Evolutionary conservation across 805 yeast genomes (phyloP), one percentile per base, ranked within the genome.

Genomic region (Wickerhamia fluorescens): DNA sequence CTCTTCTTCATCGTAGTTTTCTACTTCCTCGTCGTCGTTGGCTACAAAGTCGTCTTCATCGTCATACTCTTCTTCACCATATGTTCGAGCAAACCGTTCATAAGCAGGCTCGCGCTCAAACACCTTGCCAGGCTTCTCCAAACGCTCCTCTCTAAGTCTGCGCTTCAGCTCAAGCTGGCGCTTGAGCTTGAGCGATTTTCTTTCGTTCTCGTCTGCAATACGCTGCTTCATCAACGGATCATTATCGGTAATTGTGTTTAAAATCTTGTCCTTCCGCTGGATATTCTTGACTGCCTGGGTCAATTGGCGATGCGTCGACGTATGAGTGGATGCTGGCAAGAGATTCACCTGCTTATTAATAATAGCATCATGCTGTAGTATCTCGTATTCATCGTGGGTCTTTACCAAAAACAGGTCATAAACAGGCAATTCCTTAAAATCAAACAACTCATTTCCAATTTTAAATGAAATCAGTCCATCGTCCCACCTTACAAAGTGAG

Each of bases 401-500:
- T 73, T 70, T 2, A 83, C 78, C 27, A 92, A 61, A 31, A 81
- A 75, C 18, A 82, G 75, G 47, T 87, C 94, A 29, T 71, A 74
- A 22, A 76, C 61, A 6, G 79, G 75, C 33, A 75, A 73, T 7
- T 71, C 57, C 31, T 75, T 64, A 35, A 85, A 75, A 49, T 89
- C 96, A 45, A 88, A 89, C 38, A 79, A 68, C 56, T 92, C 98
- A 26, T 70, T 68, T 18, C 98, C 98, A 21, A 92, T 60, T 47
- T 85, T 88, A 42, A 92, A 61, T 2, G 96, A 87, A 38, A 76
- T 58, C 4, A 85, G 67, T 1, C 98, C 98, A 56, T 92, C 97
- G 32, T 82, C 80, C 98, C 98, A 92, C 52, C 85, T 82, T 20
- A 92, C 71, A 33, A 89, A 75, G 48, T 88, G 85, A 4, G 96